These are phyloP conservation scores for Otatea glauca DNA, from an alignment of 176 grass and related monocot species.

Conservation along the genomic window DNA sequence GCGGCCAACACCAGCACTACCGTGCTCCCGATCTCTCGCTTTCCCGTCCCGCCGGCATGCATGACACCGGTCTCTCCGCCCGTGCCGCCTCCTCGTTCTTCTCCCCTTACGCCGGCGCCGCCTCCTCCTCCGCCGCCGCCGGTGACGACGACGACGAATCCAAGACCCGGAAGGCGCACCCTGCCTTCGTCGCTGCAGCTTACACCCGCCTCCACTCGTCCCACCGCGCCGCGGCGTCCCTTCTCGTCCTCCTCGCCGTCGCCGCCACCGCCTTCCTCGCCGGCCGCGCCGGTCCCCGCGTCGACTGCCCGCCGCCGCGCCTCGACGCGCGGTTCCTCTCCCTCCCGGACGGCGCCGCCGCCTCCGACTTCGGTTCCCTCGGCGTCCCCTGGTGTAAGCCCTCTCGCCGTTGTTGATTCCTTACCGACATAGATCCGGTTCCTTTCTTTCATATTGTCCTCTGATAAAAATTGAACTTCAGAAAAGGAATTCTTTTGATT, in stretches of 20 bases:
- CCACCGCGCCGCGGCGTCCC: slow-evolving; percentile 42
- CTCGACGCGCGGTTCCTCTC: slow-evolving; percentile 58
- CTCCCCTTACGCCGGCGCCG: slow-evolving; percentile 7
- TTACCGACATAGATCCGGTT: slow-evolving; percentile 3
- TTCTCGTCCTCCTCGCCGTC: slow-evolving; percentile 58
- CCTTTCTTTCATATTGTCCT: too few relatives aligned
- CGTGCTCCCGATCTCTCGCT: not conserved
- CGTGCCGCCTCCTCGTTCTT: not conserved
- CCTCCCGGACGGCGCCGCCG: slow-evolving; percentile 46
- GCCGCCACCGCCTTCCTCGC: slow-evolving; percentile 50
- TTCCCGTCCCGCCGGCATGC: slow-evolving; percentile 8
- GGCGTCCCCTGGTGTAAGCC: slow-evolving; percentile 94
- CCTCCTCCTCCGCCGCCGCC: slow-evolving; percentile 24
- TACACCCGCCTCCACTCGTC: slow-evolving; percentile 47
- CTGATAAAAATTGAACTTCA: too few relatives aligned
- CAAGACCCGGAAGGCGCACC: slow-evolving; percentile 63
- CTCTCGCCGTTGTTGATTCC: not conserved
- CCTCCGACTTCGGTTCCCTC: slow-evolving; percentile 88
- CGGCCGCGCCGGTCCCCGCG: slow-evolving; percentile 39
- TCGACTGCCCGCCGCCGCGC: slow-evolving; percentile 40
- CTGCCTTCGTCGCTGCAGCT: slow-evolving; percentile 46
- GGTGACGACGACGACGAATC: slow-evolving; percentile 51
- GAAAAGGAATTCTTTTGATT: too few relatives aligned
- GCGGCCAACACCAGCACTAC: not conserved
- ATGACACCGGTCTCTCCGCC: slow-evolving; percentile 52